Percentiles rank a stretch among this genome's conserved stretches.
Evolutionary conservation across 2,329 filamentous ascomycete genomes (phyloP).

Genomic region (Pseudocercospora fijiensis): DNA sequence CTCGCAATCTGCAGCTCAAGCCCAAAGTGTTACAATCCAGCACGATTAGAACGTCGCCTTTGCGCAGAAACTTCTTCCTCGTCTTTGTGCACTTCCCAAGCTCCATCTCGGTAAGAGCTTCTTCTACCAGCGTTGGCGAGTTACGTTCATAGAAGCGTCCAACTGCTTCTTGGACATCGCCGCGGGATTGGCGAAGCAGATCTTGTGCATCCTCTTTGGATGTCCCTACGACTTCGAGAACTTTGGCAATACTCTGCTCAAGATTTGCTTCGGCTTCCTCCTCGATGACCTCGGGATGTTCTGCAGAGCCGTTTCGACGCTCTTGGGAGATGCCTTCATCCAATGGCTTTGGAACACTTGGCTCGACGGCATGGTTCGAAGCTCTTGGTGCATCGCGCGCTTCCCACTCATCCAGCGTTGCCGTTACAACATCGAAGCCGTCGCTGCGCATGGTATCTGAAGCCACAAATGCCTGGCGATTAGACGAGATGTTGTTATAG

Average conservation of each 20-base stretch:
- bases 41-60: conserved; percentile 9
- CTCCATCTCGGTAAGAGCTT: not conserved
- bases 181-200: not conserved
- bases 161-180: not conserved
- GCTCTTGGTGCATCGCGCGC: too few species aligned
- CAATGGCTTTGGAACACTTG: not conserved
- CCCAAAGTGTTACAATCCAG: not conserved
- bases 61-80: not conserved
- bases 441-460: not conserved
- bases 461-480: not conserved
- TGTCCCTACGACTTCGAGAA: not conserved
- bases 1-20: conserved; percentile 6
- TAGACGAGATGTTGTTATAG: not conserved
- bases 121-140: not conserved
- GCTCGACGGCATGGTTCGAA: not conserved
- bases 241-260: not conserved
- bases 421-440: not conserved
- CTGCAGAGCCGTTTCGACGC: not conserved
- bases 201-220: not conserved
- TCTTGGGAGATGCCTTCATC: not conserved
- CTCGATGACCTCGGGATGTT: not conserved
- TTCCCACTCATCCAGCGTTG: not conserved
- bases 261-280: not conserved
- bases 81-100: not conserved
- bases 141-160: not conserved